Evolutionary conservation across 2,329 filamentous ascomycete species (phyloP).

Genomic region (Penicillium sp.): DNA sequence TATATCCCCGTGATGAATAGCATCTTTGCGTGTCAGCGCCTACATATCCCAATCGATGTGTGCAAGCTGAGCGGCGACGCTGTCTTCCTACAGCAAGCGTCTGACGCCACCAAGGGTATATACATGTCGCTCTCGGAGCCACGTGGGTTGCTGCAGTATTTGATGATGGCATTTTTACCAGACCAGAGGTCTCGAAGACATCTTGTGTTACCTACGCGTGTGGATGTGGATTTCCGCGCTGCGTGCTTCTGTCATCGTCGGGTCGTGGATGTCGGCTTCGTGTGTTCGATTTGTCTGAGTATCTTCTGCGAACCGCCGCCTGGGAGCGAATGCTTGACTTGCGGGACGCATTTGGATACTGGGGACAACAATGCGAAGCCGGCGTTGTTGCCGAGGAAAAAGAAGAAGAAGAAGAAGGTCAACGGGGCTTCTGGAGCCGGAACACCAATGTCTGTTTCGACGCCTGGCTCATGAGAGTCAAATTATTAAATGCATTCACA

Average conservation of each 20-base stretch:
- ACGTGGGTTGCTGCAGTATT: slow-evolving; percentile 79
- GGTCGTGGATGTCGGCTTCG: slow-evolving; percentile 89
- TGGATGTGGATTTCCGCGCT: slow-evolving; percentile 93
- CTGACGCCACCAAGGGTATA: slow-evolving; percentile 69
- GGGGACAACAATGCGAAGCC: slow-evolving; percentile 75
- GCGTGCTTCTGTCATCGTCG: slow-evolving; percentile 95
- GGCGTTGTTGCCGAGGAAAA: slow-evolving; percentile 70
- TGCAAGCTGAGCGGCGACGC: slow-evolving; percentile 81
- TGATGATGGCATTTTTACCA: slow-evolving; percentile 91
- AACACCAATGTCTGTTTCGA: slow-evolving; percentile 55
- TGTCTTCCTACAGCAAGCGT: slow-evolving; percentile 91
- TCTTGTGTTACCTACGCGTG: slow-evolving; percentile 76
- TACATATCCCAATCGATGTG: slow-evolving; percentile 88
- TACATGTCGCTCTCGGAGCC: slow-evolving; percentile 66
- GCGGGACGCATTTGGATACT: slow-evolving; percentile 75
- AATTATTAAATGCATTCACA: too few species aligned
- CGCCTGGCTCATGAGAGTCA: slow-evolving; percentile 31
- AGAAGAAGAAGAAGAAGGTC: slow-evolving; percentile 72
- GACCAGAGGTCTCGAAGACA: slow-evolving; percentile 65
- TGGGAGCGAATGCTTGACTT: slow-evolving; percentile 75
- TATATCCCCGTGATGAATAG: slow-evolving; percentile 99
- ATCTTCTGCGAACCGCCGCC: slow-evolving; percentile 76
- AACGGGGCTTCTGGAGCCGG: slow-evolving; percentile 53
- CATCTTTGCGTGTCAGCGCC: slow-evolving; percentile 90
- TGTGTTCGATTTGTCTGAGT: slow-evolving; percentile 93